phyloP scores from a whole-genome alignment of 2,329 filamentous ascomycete species.

The Botrytis cinerea region DNA sequence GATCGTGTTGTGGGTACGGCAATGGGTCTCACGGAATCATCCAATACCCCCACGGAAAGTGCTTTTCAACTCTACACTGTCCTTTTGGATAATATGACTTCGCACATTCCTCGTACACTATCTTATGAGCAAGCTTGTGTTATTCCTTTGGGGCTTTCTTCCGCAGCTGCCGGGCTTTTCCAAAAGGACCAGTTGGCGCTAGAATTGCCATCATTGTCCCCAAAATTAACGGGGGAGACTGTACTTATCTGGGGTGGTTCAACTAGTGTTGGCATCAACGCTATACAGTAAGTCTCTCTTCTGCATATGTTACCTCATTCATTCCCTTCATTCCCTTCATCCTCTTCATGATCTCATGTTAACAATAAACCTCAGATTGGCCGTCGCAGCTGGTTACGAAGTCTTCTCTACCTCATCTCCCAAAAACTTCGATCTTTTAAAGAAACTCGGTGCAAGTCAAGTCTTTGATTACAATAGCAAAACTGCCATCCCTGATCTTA shows the following conservation, averaged over 20 bases:
- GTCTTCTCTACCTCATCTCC: constrained; percentile 45
- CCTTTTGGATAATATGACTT: constrained; percentile 28
- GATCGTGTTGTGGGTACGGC: constrained; percentile 50
- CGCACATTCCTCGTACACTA: constrained; percentile 38
- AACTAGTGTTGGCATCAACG: constrained; percentile 37
- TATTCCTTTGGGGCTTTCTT: constrained; percentile 40
- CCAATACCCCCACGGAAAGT: constrained; percentile 35
- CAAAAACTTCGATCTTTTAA: constrained; percentile 43
- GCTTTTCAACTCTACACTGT: constrained; percentile 42
- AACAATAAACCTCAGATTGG: constrained; percentile 35
- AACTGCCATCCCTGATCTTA: constrained; percentile 26
- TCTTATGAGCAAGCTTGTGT: constrained; percentile 40
- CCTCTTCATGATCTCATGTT: neutral
- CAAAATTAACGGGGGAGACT: constrained; percentile 40
- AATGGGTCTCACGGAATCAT: constrained; percentile 35
- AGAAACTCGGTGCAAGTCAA: constrained; percentile 45
- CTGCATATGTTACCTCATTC: neutral
- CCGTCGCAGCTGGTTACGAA: constrained; percentile 46
- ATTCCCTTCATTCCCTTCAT: no score
- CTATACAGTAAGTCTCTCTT: constrained; percentile 38
- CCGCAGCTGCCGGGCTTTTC: constrained; percentile 41
- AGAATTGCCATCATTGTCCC: constrained; percentile 33
- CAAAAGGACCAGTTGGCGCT: constrained; percentile 34
- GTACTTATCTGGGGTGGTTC: constrained; percentile 42
- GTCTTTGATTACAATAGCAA: constrained; percentile 46